Evolutionary conservation across 78 protist genomes (phyloP), one percentile per base, ranked within the genome.

Genomic region (Isochrysis galbana): DNA sequence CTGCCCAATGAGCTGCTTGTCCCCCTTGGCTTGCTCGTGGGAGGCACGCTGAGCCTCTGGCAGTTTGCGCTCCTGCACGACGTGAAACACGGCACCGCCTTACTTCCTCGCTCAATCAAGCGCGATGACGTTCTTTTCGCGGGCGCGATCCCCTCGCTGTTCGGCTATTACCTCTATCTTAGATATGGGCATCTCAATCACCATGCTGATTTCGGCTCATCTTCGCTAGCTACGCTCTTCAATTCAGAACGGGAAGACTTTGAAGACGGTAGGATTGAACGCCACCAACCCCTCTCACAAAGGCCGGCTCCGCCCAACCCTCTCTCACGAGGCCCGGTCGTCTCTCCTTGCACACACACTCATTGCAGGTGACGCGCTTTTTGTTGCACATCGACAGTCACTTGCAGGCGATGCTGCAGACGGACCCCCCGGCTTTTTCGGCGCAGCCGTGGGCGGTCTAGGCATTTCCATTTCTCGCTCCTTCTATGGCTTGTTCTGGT

Each of bases 381-480:
- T 78, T 48, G 87, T 42, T 0, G 54, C 46, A 48, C 87, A 78
- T 14, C 44, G 84, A 32, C 84, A 74, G 84, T 0, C 11, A 29
- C 42, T 74, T 14, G n/a, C 46, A 11, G 84, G 84, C 84, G 84
- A 74, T 26, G 46, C 1, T 22, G n/a, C 17, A 26, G 46, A 11
- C 84, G 46, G 21, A 45, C 84, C 14, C 17, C 7, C 25, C 46
- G 84, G 84, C 46, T 74, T 74, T 45, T 39, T 74, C 84, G 84
- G 84, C 84, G 21, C 5, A 19, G 46, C 4, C n/a, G 84, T 74
- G n/a, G 84, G 84, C 25, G 84, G 84, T 2, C 84, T 74, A 21
- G 84, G 84, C 32, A 34, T 74, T 29, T 74, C 84, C 46, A 74
- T 74, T 45, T 74, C 84, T 41, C 84, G 84, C 84, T 19, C 84